phyloP scores from a whole-genome alignment of 768 basidiomycete species.

The Dioszegia hungarica region DNA sequence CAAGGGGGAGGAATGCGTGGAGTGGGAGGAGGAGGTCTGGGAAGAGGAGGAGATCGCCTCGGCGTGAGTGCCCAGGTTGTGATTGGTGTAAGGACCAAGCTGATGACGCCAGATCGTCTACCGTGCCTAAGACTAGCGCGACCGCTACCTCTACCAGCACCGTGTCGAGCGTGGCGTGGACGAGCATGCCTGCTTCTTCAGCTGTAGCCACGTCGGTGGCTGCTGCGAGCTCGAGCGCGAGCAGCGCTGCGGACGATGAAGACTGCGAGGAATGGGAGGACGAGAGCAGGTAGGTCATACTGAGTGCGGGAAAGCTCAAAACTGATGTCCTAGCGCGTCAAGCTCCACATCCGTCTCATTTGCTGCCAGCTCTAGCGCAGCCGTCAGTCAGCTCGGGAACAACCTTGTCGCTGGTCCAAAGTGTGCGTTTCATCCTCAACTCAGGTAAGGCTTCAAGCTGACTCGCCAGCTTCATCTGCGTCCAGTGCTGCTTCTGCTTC shows the following conservation, averaged over 20 bases:
- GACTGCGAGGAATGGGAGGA: constrained; percentile 17
- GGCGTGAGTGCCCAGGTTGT: not conserved
- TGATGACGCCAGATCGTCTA: not conserved
- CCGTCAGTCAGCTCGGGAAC: not conserved
- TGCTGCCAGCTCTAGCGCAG: not conserved
- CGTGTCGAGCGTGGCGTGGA: not conserved
- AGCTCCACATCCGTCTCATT: not conserved
- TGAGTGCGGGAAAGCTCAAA: too few species aligned
- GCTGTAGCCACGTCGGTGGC: not conserved
- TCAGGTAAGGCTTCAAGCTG: too few species aligned
- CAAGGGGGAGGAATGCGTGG: not conserved
- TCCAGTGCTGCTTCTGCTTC: not conserved
- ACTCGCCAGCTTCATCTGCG: not conserved
- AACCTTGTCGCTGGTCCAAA: not conserved
- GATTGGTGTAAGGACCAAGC: not conserved
- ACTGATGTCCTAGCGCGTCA: too few species aligned
- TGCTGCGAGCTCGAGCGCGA: not conserved
- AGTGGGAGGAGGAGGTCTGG: constrained; percentile 7
- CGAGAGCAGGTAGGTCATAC: not conserved
- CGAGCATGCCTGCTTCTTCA: not conserved
- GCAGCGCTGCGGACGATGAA: constrained; percentile 7
- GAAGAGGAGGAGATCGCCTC: not conserved
- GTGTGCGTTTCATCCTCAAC: not conserved
- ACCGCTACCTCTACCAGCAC: not conserved
- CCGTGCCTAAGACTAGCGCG: not conserved